phyloP scores from a whole-genome alignment of 257 asterid species.

The Leonotis leonurus region DNA sequence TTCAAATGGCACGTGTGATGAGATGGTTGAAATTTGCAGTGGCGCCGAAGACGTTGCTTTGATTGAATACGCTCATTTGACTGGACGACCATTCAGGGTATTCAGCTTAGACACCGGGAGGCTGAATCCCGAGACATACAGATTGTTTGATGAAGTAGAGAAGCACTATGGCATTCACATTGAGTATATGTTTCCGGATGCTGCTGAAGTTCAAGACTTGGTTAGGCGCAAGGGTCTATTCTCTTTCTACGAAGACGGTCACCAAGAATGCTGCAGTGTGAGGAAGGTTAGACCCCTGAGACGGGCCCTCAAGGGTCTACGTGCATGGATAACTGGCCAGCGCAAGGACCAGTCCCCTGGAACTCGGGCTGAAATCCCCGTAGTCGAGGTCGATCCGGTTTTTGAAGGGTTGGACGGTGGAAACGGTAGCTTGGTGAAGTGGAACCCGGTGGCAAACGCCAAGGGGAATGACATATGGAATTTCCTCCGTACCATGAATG shows the following conservation, averaged over 20 bases:
- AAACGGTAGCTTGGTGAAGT: slow-evolving; percentile 74
- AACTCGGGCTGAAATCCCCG: slow-evolving; percentile 76
- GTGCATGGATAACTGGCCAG: slow-evolving; percentile 91
- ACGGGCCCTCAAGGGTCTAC: slow-evolving; percentile 72
- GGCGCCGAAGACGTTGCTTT: slow-evolving; percentile 92
- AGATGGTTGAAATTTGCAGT: slow-evolving; percentile 29
- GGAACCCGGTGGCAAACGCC: slow-evolving; percentile 78
- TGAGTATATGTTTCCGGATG: slow-evolving; percentile 86
- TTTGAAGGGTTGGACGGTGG: slow-evolving; percentile 84
- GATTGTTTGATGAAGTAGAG: slow-evolving; percentile 64
- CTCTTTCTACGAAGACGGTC: slow-evolving; percentile 87
- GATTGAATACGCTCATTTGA: slow-evolving; percentile 74
- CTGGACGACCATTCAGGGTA: slow-evolving; percentile 81
- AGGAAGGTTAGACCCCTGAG: slow-evolving; percentile 75
- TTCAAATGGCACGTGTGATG: not conserved
- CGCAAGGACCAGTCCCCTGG: slow-evolving; percentile 92
- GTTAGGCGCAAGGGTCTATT: slow-evolving; percentile 81
- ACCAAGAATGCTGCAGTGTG: slow-evolving; percentile 91
- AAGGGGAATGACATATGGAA: slow-evolving; percentile 67
- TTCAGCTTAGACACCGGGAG: slow-evolving; percentile 90
- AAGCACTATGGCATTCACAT: slow-evolving; percentile 65
- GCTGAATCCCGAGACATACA: slow-evolving; percentile 77
- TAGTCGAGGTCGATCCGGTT: slow-evolving; percentile 76
- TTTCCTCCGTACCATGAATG: slow-evolving; percentile 62
- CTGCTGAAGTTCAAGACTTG: slow-evolving; percentile 69